Evolutionary conservation across 2,329 filamentous ascomycete species (phyloP), one percentile per base, ranked within the genome.

Genomic region (Verticillium longisporum): DNA sequence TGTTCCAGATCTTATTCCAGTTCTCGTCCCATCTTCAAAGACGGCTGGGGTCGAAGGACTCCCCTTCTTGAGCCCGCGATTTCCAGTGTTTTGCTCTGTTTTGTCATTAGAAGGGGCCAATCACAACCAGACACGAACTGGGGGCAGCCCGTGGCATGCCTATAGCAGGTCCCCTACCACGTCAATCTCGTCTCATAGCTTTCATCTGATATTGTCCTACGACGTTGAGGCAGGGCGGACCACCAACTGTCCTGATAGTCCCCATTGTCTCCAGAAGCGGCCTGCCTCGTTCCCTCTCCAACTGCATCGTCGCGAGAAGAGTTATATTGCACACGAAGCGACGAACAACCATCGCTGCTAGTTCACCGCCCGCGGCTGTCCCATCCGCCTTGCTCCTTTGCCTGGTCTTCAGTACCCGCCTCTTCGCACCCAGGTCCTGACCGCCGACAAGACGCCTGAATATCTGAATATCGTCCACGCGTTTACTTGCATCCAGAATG

Each of bases 401-500:
- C 45, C n/a, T 11, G 11, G 18, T 18, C 18, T 50, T 4, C 11
- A 26, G 15, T 11, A 11, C 26, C n/a, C 18, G 18, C n/a, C 18
- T 7, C 45, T 11, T 41, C 38, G 13, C 38, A 2, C 15, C 45
- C 45, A 18, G n/a, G 18, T 10, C 45, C n/a, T 50, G n/a, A 50
- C 45, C n/a, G 45, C 45, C 45, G 45, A 50, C 18, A 50, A 50
- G 6, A 18, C 15, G 14, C 45, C 18, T 18, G n/a, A 6, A 9
- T 7, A 13, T 18, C 18, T 18, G n/a, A 11, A 9, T 7, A 13
- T 10, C 45, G 9, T 21, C 6, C 9, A n/a, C 45, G 7, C 45
- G n/a, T 10, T 7, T 10, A 7, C n/a, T 50, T 26, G 15, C 21
- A 26, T 26, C 38, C 45, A 69, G 57, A 50, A 83, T 82, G 78